Percentiles rank a stretch among this genome's conserved stretches.
These are phyloP conservation scores for Cantharellus cinnabarinus DNA, from an alignment of 768 basidiomycete genomes.

Conservation along the genomic window DNA sequence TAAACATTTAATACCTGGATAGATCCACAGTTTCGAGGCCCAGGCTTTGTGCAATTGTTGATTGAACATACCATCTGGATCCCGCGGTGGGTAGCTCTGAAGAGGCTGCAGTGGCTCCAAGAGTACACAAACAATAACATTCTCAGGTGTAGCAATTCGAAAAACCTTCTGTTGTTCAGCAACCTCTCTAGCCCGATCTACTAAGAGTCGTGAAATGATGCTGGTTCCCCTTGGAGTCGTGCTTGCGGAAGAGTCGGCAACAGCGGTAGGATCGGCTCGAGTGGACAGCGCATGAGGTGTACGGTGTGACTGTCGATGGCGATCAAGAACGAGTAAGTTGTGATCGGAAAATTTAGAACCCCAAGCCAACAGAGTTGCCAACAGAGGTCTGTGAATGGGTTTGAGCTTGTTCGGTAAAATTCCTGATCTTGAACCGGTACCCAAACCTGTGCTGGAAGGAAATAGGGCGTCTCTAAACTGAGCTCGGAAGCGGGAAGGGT, in stretches of 20 bases:
- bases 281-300: too few relatives aligned
- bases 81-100: conserved; percentile 61
- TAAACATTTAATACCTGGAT: conserved; percentile 60
- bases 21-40: background rate
- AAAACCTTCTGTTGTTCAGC: conserved; percentile 77
- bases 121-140: conserved; percentile 61
- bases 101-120: conserved; percentile 40
- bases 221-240: conserved; percentile 35
- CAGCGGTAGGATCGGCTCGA: background rate
- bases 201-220: conserved; percentile 51
- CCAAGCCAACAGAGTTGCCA: conserved; percentile 79
- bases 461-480: conserved; percentile 29
- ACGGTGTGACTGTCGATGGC: conserved; percentile 23
- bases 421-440: background rate
- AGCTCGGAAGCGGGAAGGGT: conserved; percentile 59
- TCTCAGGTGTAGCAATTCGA: conserved; percentile 55
- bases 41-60: background rate
- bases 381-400: conserved; percentile 24
- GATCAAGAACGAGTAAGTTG: conserved; percentile 59
- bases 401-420: background rate
- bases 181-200: conserved; percentile 65
- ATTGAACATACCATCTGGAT: conserved; percentile 35
- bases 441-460: conserved; percentile 2
- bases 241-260: conserved; percentile 13
- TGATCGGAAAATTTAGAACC: conserved; percentile 90